Evolutionary conservation across 768 basidiomycete species (phyloP).

Genomic region (Lyophyllum decastes): DNA sequence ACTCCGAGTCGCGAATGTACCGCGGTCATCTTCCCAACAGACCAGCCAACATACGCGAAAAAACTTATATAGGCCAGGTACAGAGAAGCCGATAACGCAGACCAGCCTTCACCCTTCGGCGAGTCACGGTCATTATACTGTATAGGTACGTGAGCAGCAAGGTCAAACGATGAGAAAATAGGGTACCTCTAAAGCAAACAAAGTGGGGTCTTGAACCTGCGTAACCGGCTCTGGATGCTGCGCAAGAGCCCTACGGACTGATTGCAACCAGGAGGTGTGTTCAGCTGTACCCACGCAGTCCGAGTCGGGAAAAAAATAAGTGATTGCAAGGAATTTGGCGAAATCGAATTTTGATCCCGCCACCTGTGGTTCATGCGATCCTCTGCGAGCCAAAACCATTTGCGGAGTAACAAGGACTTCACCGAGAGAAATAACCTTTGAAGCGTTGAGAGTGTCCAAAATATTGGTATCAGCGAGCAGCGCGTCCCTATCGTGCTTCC

Average conservation of each 20-base stretch:
- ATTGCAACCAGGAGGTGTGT: constrained; percentile 64
- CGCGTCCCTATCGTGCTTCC: constrained; percentile 60
- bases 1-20: constrained; percentile 92
- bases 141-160: background rate
- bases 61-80: constrained; percentile 79
- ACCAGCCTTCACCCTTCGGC: constrained; percentile 47
- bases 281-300: constrained; percentile 66
- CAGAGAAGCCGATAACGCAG: constrained; percentile 68
- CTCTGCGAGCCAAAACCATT: constrained; percentile 79
- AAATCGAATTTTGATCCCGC: constrained; percentile 55
- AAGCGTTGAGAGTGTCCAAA: constrained; percentile 54
- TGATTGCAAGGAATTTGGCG: constrained; percentile 74
- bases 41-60: constrained; percentile 72
- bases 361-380: constrained; percentile 50
- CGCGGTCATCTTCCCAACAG: constrained; percentile 74
- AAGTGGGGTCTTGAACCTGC: constrained; percentile 36
- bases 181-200: constrained; percentile 49
- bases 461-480: constrained; percentile 58
- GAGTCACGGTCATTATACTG: constrained; percentile 54
- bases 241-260: constrained; percentile 42
- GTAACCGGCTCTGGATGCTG: constrained; percentile 30
- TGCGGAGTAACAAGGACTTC: constrained; percentile 67
- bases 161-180: background rate
- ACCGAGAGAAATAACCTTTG: constrained; percentile 56
- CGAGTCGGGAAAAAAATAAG: constrained; percentile 79